Evolutionary conservation across 768 basidiomycete genomes (phyloP), one percentile per base, ranked within the genome.

Genomic region (Amanita molliuscula): DNA sequence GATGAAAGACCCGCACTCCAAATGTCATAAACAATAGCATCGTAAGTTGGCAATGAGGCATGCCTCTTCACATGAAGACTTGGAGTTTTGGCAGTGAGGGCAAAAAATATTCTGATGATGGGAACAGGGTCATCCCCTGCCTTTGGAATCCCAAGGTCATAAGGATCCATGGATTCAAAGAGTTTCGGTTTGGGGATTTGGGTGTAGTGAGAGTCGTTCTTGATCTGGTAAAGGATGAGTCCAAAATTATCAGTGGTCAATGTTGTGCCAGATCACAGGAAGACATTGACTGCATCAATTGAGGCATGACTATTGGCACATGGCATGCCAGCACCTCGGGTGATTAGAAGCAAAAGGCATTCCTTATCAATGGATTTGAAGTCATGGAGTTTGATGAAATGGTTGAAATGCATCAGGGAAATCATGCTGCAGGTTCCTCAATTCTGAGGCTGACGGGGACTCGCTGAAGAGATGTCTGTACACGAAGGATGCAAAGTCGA

Each of bases 31-130:
- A n/a, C n/a, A n/a, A n/a, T n/a, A n/a, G n/a, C n/a, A n/a, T n/a
- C n/a, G n/a, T n/a, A n/a, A n/a, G n/a, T n/a, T n/a, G n/a, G n/a
- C n/a, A n/a, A n/a, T n/a, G n/a, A n/a, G n/a, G n/a, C n/a, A n/a
- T n/a, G n/a, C n/a, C n/a, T n/a, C n/a, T n/a, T n/a, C n/a, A n/a
- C n/a, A n/a, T n/a, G n/a, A n/a, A n/a, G n/a, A n/a, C n/a, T n/a
- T n/a, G n/a, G n/a, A n/a, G n/a, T n/a, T n/a, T n/a, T n/a, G 48
- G 44, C 25, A 34, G 56, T 59, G 6, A 63, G 55, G 15, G 62
- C 59, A 37, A 60, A 61, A 38, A 65, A 53, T 29, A 65, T 56
- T 42, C 56, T 55, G 47, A 56, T 62, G 13, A 59, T 23, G 20
- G 58, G 61, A 46, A 54, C 45, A 10, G 54, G 35, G 18, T 20